A percentile compares a stretch with the other conserved stretches of the same genome.
These are phyloP conservation scores for Candida multigemmis DNA, from an alignment of 805 yeast species.

Conservation along the genomic window DNA sequence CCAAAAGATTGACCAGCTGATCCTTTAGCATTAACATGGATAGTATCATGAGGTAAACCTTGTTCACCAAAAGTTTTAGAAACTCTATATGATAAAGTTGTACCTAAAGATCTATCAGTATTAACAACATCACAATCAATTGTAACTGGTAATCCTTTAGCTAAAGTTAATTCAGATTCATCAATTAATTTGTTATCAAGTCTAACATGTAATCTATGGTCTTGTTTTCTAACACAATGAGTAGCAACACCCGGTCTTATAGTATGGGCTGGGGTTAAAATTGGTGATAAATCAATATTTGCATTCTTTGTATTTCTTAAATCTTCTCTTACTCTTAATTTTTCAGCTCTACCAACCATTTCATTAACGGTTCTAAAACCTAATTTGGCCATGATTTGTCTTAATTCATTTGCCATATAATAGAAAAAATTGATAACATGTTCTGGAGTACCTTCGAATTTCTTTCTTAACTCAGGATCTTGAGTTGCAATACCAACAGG, in stretches of 20 bases:
- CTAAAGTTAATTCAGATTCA: conserved; percentile 91
- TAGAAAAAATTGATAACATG: conserved; percentile 97
- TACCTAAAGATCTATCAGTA: conserved; percentile 94
- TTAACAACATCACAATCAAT: conserved; percentile 90
- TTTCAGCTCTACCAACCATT: conserved; percentile 97
- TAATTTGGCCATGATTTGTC: conserved; percentile 86
- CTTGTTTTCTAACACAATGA: conserved; percentile 84
- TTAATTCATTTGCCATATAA: conserved; percentile 85
- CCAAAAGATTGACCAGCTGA: conserved; percentile 99
- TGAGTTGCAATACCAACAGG: conserved; percentile 99
- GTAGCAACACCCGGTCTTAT: conserved; percentile 97
- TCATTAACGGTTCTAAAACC: conserved; percentile 95
- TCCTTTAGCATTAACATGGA: conserved; percentile 85
- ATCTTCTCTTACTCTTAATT: conserved; percentile 75
- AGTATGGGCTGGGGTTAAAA: conserved; percentile 93
- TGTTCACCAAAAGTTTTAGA: conserved; percentile 89
- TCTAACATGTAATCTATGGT: conserved; percentile 86
- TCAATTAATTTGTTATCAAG: conserved; percentile 93
- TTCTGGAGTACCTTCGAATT: conserved; percentile 95
- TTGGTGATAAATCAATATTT: conserved; percentile 84
- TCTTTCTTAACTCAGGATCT: conserved; percentile 86
- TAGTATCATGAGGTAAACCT: conserved; percentile 92
- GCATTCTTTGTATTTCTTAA: conserved; percentile 83
- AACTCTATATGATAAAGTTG: conserved; percentile 88
- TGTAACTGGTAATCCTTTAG: conserved; percentile 91